Evolutionary conservation across 176 grass and related monocot species (phyloP), one percentile per base, ranked within the genome.

Genomic region (Carex myosuroides): DNA sequence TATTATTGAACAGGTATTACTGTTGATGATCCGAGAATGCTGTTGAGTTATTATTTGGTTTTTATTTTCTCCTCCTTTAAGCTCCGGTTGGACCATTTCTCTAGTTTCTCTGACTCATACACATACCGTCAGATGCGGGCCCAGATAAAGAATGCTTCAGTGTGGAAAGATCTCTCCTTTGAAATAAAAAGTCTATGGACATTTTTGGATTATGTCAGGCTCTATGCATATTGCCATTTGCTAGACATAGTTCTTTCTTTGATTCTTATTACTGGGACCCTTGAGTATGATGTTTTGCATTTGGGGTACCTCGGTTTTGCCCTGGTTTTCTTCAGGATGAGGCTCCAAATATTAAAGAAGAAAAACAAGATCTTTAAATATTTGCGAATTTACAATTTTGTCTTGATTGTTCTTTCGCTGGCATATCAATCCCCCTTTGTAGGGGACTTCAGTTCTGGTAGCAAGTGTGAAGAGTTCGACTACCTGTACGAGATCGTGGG

Each of bases 141-240:
- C 63, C 92, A 98, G 87, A 89, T 91, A 69, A 94, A 91, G 88
- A 98, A 94, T 84, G 89, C 83, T 41, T 79, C 87, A 77, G 92
- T 98, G 64, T 98, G 95, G 95, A 94, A 83, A 63, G 95, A 98
- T 73, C 92, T 98, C 39, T 98, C 95, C 83, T 92, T 98, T 82
- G 95, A 98, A 94, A 98, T 92, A 84, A 98, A 98, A 90, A 98
- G 95, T 80, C 92, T 98, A 60, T 98, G 95, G 95, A 98, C 95
- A 63, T 98, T 94, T 88, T 89, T 94, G 85, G 95, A 98, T 87
- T 98, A 98, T 87, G 55, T 94, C 55, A 81, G 95, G 53, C 90
- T 94, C 56, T 98, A 98, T 86, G 89, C 76, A 60, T 98, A 94
- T 79, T 98, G 95, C 84, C 95, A 98, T 91, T 90, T 98, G 88